Percentiles rank a stretch among this genome's conserved stretches.
phyloP scores from a whole-genome alignment of 2,329 filamentous ascomycete genomes.

The Cladosporium velox region DNA sequence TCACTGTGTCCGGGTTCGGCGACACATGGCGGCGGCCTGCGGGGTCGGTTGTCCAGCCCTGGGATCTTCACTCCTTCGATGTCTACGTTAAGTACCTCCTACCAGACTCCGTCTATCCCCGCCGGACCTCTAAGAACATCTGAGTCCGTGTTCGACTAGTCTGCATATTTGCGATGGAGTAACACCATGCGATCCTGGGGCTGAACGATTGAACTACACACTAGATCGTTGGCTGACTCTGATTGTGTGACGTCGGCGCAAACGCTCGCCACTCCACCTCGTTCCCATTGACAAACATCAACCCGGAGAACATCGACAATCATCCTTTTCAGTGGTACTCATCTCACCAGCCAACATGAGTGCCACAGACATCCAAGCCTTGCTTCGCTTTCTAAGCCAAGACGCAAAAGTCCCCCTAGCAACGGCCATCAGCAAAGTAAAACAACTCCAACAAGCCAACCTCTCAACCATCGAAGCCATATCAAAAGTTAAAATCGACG shows the following conservation, averaged over 20 bases:
- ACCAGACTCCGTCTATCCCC: neutral
- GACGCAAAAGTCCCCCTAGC: constrained; percentile 60
- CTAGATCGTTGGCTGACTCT: neutral
- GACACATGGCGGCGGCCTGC: neutral
- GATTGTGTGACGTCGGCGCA: neutral
- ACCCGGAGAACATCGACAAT: neutral
- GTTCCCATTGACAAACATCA: neutral
- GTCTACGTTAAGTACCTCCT: neutral
- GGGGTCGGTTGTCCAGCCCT: neutral
- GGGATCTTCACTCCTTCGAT: neutral
- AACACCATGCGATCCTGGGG: neutral
- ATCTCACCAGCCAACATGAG: constrained; percentile 22
- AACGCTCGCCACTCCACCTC: neutral
- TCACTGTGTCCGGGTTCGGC: neutral
- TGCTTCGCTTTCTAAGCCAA: constrained; percentile 60
- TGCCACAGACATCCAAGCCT: constrained; percentile 32
- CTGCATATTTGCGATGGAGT: neutral
- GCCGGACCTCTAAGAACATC: neutral
- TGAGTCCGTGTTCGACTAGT: neutral
- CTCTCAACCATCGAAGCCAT: constrained; percentile 51
- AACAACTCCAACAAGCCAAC: constrained; percentile 53
- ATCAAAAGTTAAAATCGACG: constrained; percentile 49
- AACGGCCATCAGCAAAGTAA: constrained; percentile 56
- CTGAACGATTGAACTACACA: neutral
- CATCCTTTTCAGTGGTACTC: too few relatives aligned